Evolutionary conservation across 2,329 filamentous ascomycete species (phyloP).

Genomic region (Cercospora sesami): DNA sequence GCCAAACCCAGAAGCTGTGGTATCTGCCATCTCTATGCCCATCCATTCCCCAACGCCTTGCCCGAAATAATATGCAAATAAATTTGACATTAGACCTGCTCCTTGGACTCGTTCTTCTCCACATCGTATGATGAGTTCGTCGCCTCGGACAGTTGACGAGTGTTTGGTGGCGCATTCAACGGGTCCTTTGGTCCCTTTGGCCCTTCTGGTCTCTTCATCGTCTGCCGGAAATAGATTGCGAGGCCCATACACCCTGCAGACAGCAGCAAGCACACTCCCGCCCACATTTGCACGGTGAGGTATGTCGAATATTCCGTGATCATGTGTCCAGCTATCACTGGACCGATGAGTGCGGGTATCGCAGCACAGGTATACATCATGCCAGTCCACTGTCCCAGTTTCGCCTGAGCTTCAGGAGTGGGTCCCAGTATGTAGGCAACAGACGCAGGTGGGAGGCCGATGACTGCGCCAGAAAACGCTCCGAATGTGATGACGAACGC

Average conservation of each 20-base stretch:
- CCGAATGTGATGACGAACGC: conserved; percentile 53
- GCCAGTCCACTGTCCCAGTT: conserved; percentile 54
- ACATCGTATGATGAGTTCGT: background rate
- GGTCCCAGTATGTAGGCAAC: conserved; percentile 49
- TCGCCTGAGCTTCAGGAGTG: conserved; percentile 37
- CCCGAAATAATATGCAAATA: background rate
- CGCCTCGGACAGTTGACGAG: background rate
- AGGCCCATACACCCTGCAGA: conserved; percentile 46
- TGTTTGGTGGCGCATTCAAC: background rate
- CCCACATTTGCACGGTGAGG: conserved; percentile 51
- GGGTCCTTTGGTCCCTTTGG: background rate
- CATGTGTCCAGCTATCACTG: conserved; percentile 50
- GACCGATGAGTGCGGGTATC: conserved; percentile 49
- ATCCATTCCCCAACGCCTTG: background rate
- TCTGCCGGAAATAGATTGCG: conserved; percentile 26
- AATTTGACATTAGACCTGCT: background rate
- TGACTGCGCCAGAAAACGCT: conserved; percentile 51
- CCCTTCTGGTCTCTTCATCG: conserved; percentile 8
- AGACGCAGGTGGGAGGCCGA: conserved; percentile 53
- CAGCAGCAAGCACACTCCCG: conserved; percentile 45
- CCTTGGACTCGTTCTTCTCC: conserved; percentile 2
- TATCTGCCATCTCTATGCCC: background rate
- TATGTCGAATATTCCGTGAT: conserved; percentile 46
- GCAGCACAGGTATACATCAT: conserved; percentile 55
- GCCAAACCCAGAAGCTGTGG: background rate